Evolutionary conservation across 2,329 filamentous ascomycete species (phyloP), one percentile per base, ranked within the genome.

Genomic region (Aureobasidium sp.): DNA sequence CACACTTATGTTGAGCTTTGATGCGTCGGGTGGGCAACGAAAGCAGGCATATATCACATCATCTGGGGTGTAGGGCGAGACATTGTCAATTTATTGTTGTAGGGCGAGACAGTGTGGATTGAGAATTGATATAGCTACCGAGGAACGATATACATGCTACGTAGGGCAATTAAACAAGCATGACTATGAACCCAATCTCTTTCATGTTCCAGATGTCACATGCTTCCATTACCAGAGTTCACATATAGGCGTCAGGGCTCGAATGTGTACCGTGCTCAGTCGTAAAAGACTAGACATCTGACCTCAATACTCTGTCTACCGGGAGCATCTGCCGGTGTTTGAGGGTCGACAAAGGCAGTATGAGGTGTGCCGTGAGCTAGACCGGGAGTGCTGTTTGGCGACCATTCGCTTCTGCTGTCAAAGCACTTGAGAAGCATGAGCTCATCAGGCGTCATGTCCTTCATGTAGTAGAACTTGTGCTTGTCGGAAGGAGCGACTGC

Each of bases 341-440:
- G 78, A 2, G 89, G 87, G 71, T 96, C 88, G 42, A 81, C 78
- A 74, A 96, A 97, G 0, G 91, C 91, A 10, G 86, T 86, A 75
- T 95, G 90, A 15, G 90, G 86, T 36, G 77, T 78, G 50, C 77
- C 67, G 4, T 78, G 69, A 13, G 77, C 77, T 5, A 78, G 59
- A 0, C 76, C 75, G 39, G 73, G 64, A 59, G 67, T 70, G 1
- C 76, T 69, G 54, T 67, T 66, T 16, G 71, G 70, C 71, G 75
- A 72, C 4, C 75, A 76, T 57, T 78, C 73, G 5, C 77, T 77
- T 37, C 68, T 70, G 10, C 73, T 76, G 63, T 79, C 77, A 64
- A 76, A 79, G 64, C 77, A 79, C 71, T 79, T 83, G 64, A 83
- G 73, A 62, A 83, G 69, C 73, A 82, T 75, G 0, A 79, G 79